Percentiles rank a stretch among this genome's conserved stretches.
These are phyloP conservation scores for Termitomyces sp. DNA, from an alignment of 768 basidiomycete genomes.

Conservation along the genomic window DNA sequence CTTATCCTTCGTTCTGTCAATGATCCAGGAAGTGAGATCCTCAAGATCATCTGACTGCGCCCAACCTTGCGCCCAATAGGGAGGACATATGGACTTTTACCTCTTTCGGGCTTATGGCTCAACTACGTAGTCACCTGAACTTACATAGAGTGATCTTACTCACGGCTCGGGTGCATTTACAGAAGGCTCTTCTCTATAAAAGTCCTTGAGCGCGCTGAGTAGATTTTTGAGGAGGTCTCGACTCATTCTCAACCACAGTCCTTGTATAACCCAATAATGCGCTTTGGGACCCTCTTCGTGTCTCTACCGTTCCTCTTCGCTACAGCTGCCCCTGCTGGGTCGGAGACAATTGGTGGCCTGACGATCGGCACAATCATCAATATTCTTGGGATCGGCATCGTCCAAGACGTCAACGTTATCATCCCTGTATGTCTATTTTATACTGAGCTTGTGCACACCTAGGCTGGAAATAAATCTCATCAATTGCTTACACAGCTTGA, in stretches of 20 bases:
- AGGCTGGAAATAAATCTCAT: background rate
- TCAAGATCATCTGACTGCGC: slow-evolving; percentile 10
- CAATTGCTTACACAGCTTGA: slow-evolving; percentile 25
- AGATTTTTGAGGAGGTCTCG: background rate
- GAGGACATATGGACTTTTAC: background rate
- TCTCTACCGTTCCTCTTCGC: slow-evolving; percentile 20
- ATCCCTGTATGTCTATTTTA: slow-evolving; percentile 26
- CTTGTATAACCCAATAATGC: slow-evolving; percentile 6
- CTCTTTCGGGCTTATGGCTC: background rate
- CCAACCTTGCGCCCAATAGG: background rate
- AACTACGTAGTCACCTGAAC: background rate
- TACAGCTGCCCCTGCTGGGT: slow-evolving; percentile 15
- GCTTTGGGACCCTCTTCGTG: slow-evolving; percentile 8
- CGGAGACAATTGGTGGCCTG: slow-evolving; percentile 16
- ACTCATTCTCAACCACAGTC: background rate
- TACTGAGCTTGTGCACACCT: too few relatives aligned
- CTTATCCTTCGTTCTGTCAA: background rate
- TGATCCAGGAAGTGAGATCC: too few relatives aligned
- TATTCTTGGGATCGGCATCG: slow-evolving; percentile 32
- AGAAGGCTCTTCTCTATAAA: background rate
- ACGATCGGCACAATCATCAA: slow-evolving; percentile 35
- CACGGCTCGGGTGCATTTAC: slow-evolving; percentile 6
- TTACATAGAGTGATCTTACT: background rate
- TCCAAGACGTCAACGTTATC: slow-evolving; percentile 31
- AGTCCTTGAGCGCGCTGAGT: background rate